Evolutionary conservation across 192 early-diverging fungal species (phyloP), one percentile per base, ranked within the genome.

Genomic region (Entomortierella lignicola): DNA sequence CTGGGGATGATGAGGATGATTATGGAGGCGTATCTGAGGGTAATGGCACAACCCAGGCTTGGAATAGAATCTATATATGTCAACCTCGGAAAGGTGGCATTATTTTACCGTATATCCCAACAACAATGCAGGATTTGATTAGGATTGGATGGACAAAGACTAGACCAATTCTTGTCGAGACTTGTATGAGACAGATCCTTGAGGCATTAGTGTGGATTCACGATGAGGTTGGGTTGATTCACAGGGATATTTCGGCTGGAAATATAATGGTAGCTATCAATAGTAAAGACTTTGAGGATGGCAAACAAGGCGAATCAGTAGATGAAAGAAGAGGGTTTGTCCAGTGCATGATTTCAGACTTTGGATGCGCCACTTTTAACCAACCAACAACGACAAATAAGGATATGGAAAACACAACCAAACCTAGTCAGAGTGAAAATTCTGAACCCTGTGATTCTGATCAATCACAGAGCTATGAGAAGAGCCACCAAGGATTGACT

Each of bases 281-380:
- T 12, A 30, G 48, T 52, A 44, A 27, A 17, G 11, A 4, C 47
- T 3, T 21, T 39, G 44, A 54, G 15, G 17, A 12, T 4, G 17
- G 44, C 44, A 47, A 47, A 12, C 15, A 47, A 47, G 44, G 20
- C 12, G 20, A 47, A 39, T 43, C 17, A 7, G 31, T 17, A 30
- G 50, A 59, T 1, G 60, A n/a, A 37, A 27, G 51, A 30, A n/a
- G 15, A 1, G 75, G 75, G 0, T 5, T 63, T 23, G 47, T 79
- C 13, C 75, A 66, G 25, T 79, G 75, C 31, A 32, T 79, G 63
- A 79, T 79, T 25, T 79, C 75, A 0, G 75, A 79, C 25, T 79
- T 79, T 54, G 75, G 75, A 21, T 79, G 75, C 23, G 75, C 75
- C 0, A 66, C 63, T 0, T 69, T 64, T 18, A 8, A 60, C 10